These are phyloP conservation scores for Infundibulicybe gibba DNA, from an alignment of 768 basidiomycete genomes.

Conservation along the genomic window DNA sequence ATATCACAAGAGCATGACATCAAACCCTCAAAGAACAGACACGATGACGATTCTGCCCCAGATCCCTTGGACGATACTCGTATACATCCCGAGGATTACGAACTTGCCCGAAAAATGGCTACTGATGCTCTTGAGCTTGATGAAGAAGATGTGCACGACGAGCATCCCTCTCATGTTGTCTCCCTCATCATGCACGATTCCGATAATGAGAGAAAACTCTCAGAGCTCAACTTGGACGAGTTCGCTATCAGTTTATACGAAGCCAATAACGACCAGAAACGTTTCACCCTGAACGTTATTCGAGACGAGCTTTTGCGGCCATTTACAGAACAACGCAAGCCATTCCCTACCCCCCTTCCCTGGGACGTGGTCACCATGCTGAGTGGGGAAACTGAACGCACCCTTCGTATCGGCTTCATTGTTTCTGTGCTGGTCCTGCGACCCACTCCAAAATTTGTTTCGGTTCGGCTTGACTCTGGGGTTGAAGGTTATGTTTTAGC, in stretches of 20 bases:
- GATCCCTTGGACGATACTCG: conserved; percentile 95
- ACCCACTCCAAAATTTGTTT: conserved; percentile 44
- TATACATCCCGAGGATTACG: conserved; percentile 97
- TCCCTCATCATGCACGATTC: conserved; percentile 79
- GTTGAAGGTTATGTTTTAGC: conserved; percentile 77
- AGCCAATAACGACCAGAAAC: conserved; percentile 80
- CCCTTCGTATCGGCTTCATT: conserved; percentile 75
- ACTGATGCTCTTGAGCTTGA: conserved; percentile 96
- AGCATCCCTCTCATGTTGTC: conserved; percentile 90
- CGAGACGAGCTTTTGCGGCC: conserved; percentile 80
- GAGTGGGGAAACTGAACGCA: conserved; percentile 83
- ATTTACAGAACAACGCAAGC: conserved; percentile 68
- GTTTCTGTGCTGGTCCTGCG: conserved; percentile 73
- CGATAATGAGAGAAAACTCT: conserved; percentile 75
- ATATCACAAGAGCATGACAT: conserved; percentile 72
- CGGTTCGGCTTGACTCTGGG: conserved; percentile 87
- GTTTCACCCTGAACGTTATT: conserved; percentile 86
- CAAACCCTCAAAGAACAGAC: conserved; percentile 61
- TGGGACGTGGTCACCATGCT: conserved; percentile 95
- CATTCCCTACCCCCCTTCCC: conserved; percentile 59
- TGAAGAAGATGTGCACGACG: conserved; percentile 91
- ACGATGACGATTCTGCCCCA: conserved; percentile 64
- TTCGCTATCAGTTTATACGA: conserved; percentile 91
- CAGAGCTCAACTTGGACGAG: conserved; percentile 91
- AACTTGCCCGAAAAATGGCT: conserved; percentile 97